phyloP scores from a whole-genome alignment of 805 yeast species.

The Candida chauliodis region DNA sequence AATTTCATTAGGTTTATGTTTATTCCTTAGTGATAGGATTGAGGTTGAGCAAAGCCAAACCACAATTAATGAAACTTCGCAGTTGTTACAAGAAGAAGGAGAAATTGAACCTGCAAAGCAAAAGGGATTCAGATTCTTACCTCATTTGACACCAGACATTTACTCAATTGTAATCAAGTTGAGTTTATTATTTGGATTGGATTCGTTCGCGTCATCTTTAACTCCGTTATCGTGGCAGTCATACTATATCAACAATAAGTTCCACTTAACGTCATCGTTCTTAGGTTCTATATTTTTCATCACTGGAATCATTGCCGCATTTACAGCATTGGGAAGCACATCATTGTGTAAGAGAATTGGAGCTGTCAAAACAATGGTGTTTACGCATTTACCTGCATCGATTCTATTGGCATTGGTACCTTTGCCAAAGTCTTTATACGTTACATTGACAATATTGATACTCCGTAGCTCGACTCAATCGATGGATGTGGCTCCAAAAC shows the following conservation, averaged over 20 bases:
- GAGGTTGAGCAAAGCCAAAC: constrained; percentile 13
- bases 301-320: constrained; percentile 35
- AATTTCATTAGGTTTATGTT: constrained; percentile 15
- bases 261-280: constrained; percentile 27
- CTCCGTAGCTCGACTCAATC: constrained; percentile 39
- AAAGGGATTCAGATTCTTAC: constrained; percentile 14
- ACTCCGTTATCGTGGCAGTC: constrained; percentile 47
- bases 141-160: constrained; percentile 17
- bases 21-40: constrained; percentile 15
- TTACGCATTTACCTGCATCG: constrained; percentile 43
- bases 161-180: constrained; percentile 26
- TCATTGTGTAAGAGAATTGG: constrained; percentile 42
- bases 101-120: constrained; percentile 1
- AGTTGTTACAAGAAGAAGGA: constrained; percentile 11
- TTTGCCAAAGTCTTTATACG: constrained; percentile 27
- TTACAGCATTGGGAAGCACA: constrained; percentile 41
- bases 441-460: constrained; percentile 29
- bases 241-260: constrained; percentile 37
- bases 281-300: constrained; percentile 40
- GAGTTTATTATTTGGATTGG: constrained; percentile 37
- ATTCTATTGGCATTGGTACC: constrained; percentile 37
- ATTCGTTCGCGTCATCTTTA: constrained; percentile 42
- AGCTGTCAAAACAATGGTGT: constrained; percentile 43
- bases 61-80: constrained; percentile 14
- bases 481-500: constrained; percentile 49